phyloP scores from a whole-genome alignment of 306 rosid genomes.

The Vigna hirtella region DNA sequence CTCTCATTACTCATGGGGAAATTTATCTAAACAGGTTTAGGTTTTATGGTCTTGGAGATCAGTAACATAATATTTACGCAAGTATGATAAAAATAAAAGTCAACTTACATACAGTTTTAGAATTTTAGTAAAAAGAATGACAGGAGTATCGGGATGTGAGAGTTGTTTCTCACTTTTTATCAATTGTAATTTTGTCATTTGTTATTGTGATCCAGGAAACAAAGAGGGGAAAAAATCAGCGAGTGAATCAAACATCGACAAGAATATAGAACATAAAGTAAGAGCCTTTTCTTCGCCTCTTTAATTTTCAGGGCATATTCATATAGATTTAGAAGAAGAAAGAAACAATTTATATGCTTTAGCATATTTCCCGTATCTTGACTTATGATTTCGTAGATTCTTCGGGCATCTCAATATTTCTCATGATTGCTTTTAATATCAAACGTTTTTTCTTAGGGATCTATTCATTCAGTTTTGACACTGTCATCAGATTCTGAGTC shows the following conservation, averaged over 20 bases:
- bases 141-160: slow-evolving; percentile 7
- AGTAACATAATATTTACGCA: background rate
- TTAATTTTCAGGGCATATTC: background rate
- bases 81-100: background rate
- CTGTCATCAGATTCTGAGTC: slow-evolving; percentile 84
- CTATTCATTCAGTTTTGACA: slow-evolving; percentile 62
- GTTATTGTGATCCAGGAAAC: slow-evolving; percentile 55
- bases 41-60: slow-evolving; percentile 10
- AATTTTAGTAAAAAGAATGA: background rate
- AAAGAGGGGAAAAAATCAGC: slow-evolving; percentile 36
- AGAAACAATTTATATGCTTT: slow-evolving; percentile 29
- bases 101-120: background rate
- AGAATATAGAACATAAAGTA: slow-evolving; percentile 50
- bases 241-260: slow-evolving; percentile 45
- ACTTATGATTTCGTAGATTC: background rate
- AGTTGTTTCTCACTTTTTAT: slow-evolving; percentile 24
- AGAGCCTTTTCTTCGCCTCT: slow-evolving; percentile 39
- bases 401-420: background rate
- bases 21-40: background rate
- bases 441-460: slow-evolving; percentile 51
- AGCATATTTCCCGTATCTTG: background rate
- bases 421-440: slow-evolving; percentile 43
- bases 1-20: too few species aligned
- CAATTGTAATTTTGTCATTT: slow-evolving; percentile 17
- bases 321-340: slow-evolving; percentile 4